These are phyloP conservation scores for Corynespora cassiicola DNA, from an alignment of 2,329 filamentous ascomycete genomes.

Conservation along the genomic window DNA sequence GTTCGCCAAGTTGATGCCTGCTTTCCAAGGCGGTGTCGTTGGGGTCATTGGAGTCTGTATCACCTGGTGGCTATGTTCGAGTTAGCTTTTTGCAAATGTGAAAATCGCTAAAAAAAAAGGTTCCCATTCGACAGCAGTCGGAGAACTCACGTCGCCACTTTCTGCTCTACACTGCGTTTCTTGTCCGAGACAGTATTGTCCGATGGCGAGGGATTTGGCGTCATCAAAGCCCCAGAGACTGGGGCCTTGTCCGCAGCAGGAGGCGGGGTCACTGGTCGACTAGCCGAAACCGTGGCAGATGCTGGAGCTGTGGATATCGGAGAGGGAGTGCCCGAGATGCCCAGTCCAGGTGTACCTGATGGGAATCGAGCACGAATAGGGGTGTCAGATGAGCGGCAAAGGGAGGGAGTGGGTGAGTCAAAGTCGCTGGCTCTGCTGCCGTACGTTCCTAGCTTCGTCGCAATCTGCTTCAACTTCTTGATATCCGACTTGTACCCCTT, in stretches of 20 bases:
- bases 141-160: too few species aligned
- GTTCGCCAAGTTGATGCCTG: conserved; percentile 15
- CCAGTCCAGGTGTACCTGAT: conserved; percentile 23
- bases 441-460: conserved; percentile 27
- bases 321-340: conserved; percentile 23
- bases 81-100: too few species aligned
- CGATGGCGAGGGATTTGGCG: conserved; percentile 14
- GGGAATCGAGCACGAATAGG: conserved; percentile 25
- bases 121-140: too few species aligned
- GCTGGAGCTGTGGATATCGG: conserved; percentile 19
- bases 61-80: too few species aligned
- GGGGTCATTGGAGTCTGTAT: conserved; percentile 20
- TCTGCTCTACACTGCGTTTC: too few species aligned
- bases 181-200: too few species aligned
- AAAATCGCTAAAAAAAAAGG: too few species aligned
- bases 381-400: conserved; percentile 27
- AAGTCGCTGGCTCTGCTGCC: conserved; percentile 30
- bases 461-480: conserved; percentile 40
- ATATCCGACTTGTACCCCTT: conserved; percentile 52
- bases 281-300: conserved; percentile 13
- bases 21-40: conserved; percentile 20
- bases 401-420: conserved; percentile 35
- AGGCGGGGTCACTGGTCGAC: conserved; percentile 21
- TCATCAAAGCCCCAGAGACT: conserved; percentile 9
- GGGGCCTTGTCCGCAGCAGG: too few species aligned